These are phyloP conservation scores for Chaetomium strumarium DNA, from an alignment of 2,329 filamentous ascomycete species.

Conservation along the genomic window DNA sequence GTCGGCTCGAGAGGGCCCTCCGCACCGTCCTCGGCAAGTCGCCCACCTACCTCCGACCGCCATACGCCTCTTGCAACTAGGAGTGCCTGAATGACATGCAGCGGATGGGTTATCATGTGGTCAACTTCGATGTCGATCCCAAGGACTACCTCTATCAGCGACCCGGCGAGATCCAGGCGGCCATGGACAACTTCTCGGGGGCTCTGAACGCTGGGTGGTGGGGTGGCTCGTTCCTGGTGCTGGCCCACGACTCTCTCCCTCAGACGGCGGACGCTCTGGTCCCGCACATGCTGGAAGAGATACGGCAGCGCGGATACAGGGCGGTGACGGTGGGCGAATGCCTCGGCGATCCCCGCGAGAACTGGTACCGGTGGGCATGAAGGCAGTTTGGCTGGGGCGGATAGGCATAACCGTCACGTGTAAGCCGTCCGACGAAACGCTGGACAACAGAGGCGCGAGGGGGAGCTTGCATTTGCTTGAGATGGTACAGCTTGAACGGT, in stretches of 20 bases:
- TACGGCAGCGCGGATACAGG: slow-evolving; percentile 37
- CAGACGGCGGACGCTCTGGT: slow-evolving; percentile 31
- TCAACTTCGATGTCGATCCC: slow-evolving; percentile 46
- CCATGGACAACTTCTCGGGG: slow-evolving; percentile 39
- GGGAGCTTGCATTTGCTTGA: no score
- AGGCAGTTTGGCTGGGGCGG: no score
- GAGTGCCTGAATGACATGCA: slow-evolving; percentile 21
- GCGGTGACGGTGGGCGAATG: slow-evolving; percentile 54
- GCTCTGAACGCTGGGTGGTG: slow-evolving; percentile 28
- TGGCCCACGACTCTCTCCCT: slow-evolving; percentile 38
- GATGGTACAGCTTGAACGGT: no score
- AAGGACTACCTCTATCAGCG: slow-evolving; percentile 42
- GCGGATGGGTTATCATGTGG: slow-evolving; percentile 38
- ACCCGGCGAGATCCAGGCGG: slow-evolving; percentile 35
- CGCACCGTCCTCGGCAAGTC: slow-evolving; percentile 29
- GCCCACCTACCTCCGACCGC: slow-evolving; percentile 35
- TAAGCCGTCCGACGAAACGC: no score
- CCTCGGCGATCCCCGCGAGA: slow-evolving; percentile 40
- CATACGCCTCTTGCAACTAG: slow-evolving; percentile 26
- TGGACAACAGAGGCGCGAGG: no score
- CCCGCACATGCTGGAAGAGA: slow-evolving; percentile 37
- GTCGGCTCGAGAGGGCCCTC: slow-evolving; percentile 29
- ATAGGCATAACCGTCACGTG: background rate
- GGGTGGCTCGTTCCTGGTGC: slow-evolving; percentile 37
- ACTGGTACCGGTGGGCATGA: slow-evolving; percentile 20